phyloP scores from a whole-genome alignment of 371 early-diverging fungal genomes.

The Mortierella sp. region DNA sequence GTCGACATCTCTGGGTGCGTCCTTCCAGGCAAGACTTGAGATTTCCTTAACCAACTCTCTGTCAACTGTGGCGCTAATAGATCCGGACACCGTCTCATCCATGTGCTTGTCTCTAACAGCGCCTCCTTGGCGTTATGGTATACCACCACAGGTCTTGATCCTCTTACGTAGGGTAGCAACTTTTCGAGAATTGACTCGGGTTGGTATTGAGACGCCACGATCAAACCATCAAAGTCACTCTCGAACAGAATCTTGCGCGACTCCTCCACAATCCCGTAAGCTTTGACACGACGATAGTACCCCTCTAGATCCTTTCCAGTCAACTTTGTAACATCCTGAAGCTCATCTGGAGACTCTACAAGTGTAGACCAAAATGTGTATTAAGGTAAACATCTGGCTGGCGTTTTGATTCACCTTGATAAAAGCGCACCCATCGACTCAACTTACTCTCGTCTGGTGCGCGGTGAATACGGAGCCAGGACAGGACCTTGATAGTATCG shows the following conservation, averaged over 20 bases:
- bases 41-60: constrained; percentile 89
- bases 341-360: constrained; percentile 46
- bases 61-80: constrained; percentile 85
- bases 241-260: constrained; percentile 35
- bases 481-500: constrained; percentile 70
- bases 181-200: constrained; percentile 75
- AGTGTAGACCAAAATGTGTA: neutral
- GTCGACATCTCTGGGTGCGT: constrained; percentile 96
- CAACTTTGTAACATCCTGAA: constrained; percentile 48
- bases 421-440: neutral
- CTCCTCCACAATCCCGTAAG: constrained; percentile 52
- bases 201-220: constrained; percentile 83
- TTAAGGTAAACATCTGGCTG: neutral
- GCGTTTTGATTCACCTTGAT: too few relatives aligned
- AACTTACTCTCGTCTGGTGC: constrained; percentile 63
- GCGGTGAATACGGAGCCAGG: constrained; percentile 72
- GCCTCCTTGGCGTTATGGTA: constrained; percentile 87
- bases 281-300: constrained; percentile 43
- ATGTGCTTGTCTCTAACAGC: constrained; percentile 73
- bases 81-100: constrained; percentile 74
- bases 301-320: constrained; percentile 42
- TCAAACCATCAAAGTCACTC: constrained; percentile 65
- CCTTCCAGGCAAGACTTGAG: constrained; percentile 87
- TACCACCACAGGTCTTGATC: constrained; percentile 87
- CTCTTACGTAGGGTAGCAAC: constrained; percentile 75